These are phyloP conservation scores for Plasmodium fragile DNA, from an alignment of 169 alveolate species.

Conservation along the genomic window DNA sequence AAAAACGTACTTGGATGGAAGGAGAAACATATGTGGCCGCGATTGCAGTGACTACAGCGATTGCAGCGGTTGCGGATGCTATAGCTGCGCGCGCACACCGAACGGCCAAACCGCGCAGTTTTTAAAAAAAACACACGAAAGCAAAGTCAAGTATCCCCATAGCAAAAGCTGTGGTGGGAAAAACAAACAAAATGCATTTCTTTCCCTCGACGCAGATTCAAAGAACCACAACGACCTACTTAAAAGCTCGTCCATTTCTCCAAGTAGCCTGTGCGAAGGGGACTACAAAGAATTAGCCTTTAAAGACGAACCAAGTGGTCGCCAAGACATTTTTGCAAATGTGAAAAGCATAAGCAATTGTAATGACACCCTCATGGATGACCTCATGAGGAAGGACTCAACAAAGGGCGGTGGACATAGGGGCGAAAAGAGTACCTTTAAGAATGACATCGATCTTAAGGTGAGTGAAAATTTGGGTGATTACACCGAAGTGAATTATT, in stretches of 20 bases:
- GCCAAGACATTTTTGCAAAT: not conserved
- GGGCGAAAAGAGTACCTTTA: not conserved
- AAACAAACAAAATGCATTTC: slow-evolving; percentile 14
- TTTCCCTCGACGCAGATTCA: slow-evolving; percentile 71
- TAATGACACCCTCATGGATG: slow-evolving; percentile 2
- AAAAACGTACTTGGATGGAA: not conserved
- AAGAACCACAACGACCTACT: slow-evolving; percentile 19
- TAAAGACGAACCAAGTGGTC: slow-evolving; percentile 1
- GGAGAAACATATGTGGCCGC: not conserved
- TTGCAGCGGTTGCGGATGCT: not conserved
- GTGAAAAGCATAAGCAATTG: not conserved
- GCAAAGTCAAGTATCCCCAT: not conserved
- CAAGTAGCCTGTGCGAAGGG: slow-evolving; percentile 11
- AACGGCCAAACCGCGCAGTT: not conserved
- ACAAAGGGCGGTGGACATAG: not conserved
- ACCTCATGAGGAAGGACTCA: slow-evolving; percentile 6
- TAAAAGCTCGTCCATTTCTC: slow-evolving; percentile 19
- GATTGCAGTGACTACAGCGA: not conserved
- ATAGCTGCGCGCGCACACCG: not conserved
- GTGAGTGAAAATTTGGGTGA: slow-evolving; percentile 9
- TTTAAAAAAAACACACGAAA: slow-evolving; percentile 22
- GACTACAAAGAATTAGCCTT: not conserved
- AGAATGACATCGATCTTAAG: not conserved
- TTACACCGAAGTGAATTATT: not conserved
- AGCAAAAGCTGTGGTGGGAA: not conserved